A percentile compares a stretch with the other conserved stretches of the same genome.
Evolutionary conservation across 2,329 filamentous ascomycete species (phyloP).

Genomic region (Fusarium sp.): DNA sequence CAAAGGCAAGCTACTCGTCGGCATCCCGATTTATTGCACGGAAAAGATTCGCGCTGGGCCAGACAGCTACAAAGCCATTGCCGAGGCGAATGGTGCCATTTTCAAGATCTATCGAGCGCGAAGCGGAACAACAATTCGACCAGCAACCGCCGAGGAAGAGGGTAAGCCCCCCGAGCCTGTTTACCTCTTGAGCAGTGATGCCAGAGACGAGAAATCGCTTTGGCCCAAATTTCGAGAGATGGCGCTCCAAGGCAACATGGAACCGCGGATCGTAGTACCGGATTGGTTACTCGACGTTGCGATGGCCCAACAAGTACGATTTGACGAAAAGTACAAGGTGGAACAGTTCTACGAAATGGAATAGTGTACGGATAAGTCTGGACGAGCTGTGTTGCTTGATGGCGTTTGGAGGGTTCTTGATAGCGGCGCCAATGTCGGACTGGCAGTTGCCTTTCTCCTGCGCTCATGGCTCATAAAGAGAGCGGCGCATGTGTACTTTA

Average conservation of each 20-base stretch:
- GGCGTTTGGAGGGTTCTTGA: slow-evolving; percentile 36
- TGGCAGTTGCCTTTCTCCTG: slow-evolving; percentile 12
- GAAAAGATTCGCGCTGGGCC: slow-evolving; percentile 81
- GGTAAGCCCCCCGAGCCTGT: slow-evolving; percentile 76
- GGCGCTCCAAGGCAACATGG: slow-evolving; percentile 81
- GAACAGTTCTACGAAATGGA: slow-evolving; percentile 54
- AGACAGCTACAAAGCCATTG: slow-evolving; percentile 86
- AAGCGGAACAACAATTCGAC: slow-evolving; percentile 73
- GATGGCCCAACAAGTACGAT: slow-evolving; percentile 85
- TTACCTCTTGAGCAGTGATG: slow-evolving; percentile 81
- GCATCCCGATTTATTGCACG: slow-evolving; percentile 86
- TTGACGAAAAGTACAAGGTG: slow-evolving; percentile 70
- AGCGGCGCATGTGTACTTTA: slow-evolving; percentile 20
- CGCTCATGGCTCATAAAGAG: slow-evolving; percentile 7
- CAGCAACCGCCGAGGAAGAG: slow-evolving; percentile 73
- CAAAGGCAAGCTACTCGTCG: slow-evolving; percentile 77
- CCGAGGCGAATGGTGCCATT: slow-evolving; percentile 86
- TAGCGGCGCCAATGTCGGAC: slow-evolving; percentile 17
- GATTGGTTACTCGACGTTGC: slow-evolving; percentile 93
- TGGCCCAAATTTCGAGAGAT: slow-evolving; percentile 86
- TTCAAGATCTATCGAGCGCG: slow-evolving; percentile 82
- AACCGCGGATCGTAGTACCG: slow-evolving; percentile 80
- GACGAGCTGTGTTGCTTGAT: slow-evolving; percentile 18
- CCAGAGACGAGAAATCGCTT: slow-evolving; percentile 74
- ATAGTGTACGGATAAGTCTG: slow-evolving; percentile 3